phyloP scores from a whole-genome alignment of 208 protist species.

The Leishmania arabica region DNA sequence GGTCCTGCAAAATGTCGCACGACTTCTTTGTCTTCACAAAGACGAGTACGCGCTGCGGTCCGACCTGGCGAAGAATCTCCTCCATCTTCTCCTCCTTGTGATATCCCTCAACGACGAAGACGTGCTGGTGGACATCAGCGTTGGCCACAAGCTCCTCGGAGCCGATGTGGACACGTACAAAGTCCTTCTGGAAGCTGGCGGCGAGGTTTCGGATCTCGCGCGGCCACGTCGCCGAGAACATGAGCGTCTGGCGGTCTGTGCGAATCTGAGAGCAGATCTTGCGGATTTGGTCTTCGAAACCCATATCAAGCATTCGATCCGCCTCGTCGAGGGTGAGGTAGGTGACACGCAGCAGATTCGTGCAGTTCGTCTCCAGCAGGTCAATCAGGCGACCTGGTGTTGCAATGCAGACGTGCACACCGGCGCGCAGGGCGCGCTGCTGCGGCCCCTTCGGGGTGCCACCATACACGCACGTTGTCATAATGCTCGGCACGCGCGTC shows the following conservation, averaged over 20 bases:
- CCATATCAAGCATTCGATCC: slow-evolving; percentile 99
- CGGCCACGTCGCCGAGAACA: slow-evolving; percentile 98
- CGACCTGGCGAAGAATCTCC: slow-evolving; percentile 67
- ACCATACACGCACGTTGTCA: slow-evolving; percentile 84
- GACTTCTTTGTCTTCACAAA: slow-evolving; percentile 91
- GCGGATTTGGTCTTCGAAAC: slow-evolving; percentile 98
- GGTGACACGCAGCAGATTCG: slow-evolving; percentile 97
- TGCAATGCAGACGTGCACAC: slow-evolving; percentile 91
- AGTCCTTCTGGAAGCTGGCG: slow-evolving; percentile 87
- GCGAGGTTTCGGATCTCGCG: slow-evolving; percentile 87
- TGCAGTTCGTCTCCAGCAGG: slow-evolving; percentile 87
- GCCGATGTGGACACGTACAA: slow-evolving; percentile 93
- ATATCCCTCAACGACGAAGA: slow-evolving; percentile 64
- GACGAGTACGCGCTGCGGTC: slow-evolving; percentile 82
- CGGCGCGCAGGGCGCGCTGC: slow-evolving; percentile 67
- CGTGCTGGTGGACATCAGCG: slow-evolving; percentile 80
- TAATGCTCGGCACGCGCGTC: slow-evolving; percentile 59
- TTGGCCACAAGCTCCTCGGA: slow-evolving; percentile 89
- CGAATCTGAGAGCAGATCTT: slow-evolving; percentile 94
- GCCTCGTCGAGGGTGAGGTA: slow-evolving; percentile 99
- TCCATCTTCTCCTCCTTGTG: slow-evolving; percentile 84
- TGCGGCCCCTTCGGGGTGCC: slow-evolving; percentile 81
- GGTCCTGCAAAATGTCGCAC: slow-evolving; percentile 72
- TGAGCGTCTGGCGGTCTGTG: slow-evolving; percentile 96
- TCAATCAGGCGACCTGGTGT: slow-evolving; percentile 98